Percentiles rank a stretch among this genome's conserved stretches.
phyloP scores from a whole-genome alignment of 306 rosid species.

The Betula pendula region DNA sequence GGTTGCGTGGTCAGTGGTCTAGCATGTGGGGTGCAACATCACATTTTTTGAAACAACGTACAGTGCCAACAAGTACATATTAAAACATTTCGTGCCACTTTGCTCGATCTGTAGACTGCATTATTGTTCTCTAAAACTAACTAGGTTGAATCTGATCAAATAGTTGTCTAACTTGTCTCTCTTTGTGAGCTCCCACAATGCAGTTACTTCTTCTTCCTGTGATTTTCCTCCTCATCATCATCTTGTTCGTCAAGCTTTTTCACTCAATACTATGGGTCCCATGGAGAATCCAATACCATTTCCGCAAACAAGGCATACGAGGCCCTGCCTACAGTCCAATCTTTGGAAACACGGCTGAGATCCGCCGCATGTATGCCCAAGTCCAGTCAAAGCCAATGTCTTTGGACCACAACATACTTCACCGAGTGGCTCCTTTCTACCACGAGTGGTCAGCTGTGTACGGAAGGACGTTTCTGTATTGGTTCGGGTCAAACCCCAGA shows the following conservation, averaged over 20 bases:
- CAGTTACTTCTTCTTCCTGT: background rate
- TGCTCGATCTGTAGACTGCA: too few species aligned
- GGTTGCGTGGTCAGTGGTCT: too few species aligned
- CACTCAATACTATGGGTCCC: slow-evolving; percentile 46
- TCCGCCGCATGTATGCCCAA: slow-evolving; percentile 30
- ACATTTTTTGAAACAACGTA: too few species aligned
- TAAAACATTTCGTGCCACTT: too few species aligned
- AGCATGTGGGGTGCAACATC: too few species aligned
- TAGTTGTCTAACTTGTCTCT: too few species aligned
- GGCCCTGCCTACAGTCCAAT: slow-evolving; percentile 57
- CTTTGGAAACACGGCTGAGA: slow-evolving; percentile 40
- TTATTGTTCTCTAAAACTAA: too few species aligned
- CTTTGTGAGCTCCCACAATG: slow-evolving; percentile 5
- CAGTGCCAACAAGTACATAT: too few species aligned
- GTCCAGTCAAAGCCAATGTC: slow-evolving; percentile 43
- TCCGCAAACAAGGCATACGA: slow-evolving; percentile 46
- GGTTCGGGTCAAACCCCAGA: slow-evolving; percentile 54
- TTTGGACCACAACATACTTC: slow-evolving; percentile 39
- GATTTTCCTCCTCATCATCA: slow-evolving; percentile 3
- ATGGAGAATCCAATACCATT: slow-evolving; percentile 37
- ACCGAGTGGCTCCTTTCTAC: slow-evolving; percentile 42
- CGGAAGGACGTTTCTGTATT: slow-evolving; percentile 44
- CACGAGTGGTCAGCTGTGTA: slow-evolving; percentile 47
- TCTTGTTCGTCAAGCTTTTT: background rate
- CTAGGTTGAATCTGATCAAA: too few species aligned